Evolutionary conservation across 2,329 filamentous ascomycete genomes (phyloP).

Genomic region (Ophiosphaerella narmari): DNA sequence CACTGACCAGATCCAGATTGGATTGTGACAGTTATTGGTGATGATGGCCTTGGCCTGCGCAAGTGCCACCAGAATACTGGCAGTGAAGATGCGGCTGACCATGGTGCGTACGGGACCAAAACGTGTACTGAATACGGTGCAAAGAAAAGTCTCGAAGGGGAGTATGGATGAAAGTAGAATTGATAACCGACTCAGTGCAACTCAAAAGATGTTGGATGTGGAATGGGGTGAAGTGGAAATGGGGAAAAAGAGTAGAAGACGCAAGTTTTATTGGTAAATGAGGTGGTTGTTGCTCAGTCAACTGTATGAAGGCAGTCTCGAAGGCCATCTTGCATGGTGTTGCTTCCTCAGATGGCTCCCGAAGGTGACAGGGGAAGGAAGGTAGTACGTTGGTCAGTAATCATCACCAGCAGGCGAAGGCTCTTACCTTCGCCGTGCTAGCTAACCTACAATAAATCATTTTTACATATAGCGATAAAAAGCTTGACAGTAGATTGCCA

Average conservation of each 20-base stretch:
- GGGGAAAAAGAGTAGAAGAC: background rate
- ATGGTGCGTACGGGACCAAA: slow-evolving; percentile 12
- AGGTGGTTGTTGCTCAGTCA: slow-evolving; percentile 4
- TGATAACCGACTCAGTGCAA: slow-evolving; percentile 10
- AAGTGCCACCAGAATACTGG: slow-evolving; percentile 24
- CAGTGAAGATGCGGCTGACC: slow-evolving; percentile 15
- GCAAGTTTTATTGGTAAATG: no score
- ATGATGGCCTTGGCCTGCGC: slow-evolving; percentile 30
- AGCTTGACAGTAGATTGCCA: no score
- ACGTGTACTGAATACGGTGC: background rate
- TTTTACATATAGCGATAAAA: no score
- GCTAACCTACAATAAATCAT: no score
- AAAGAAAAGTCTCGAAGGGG: slow-evolving; percentile 4
- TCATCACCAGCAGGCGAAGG: background rate
- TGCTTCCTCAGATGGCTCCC: no score
- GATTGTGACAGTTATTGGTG: slow-evolving; percentile 29
- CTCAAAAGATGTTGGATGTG: slow-evolving; percentile 9
- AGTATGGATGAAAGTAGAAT: slow-evolving; percentile 16
- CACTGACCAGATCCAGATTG: slow-evolving; percentile 30
- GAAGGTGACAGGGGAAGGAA: background rate
- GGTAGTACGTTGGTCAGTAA: background rate
- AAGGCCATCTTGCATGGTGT: background rate
- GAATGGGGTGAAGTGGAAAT: slow-evolving; percentile 22
- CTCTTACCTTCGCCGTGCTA: no score
- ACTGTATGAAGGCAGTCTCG: slow-evolving; percentile 6